Base-by-base conservation (phyloP, 129 eudicot genomes). In the Tagetes erecta region DNA sequence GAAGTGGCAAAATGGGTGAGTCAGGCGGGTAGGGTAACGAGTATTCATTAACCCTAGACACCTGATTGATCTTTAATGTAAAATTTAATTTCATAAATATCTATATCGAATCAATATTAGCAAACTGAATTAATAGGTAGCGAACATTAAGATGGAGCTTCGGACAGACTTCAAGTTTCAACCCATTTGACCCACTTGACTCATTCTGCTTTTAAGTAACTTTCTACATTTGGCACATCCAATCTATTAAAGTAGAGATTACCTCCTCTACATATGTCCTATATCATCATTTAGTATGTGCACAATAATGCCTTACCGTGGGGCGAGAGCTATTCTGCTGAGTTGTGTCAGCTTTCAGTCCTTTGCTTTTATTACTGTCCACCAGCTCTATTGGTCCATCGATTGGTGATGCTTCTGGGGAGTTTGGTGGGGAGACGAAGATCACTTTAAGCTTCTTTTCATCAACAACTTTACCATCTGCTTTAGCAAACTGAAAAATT, bases 361-460 rank as follows among this genome's bases (percentile, higher is more conserved):
- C 73, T 42, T 70, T 52, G 45, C 20, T 64, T 37, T 84, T 85
- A 64, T 67, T 45, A 67, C 68, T 63, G 58, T 81, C 83, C 40
- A 76, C 75, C 75, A 75, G 80, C 66, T 80, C 70, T 36, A 38
- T 65, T 46, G 74, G 80, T 78, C 59, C 92, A 75, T 81, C 81
- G 55, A 53, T 46, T 64, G 92, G 90, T 51, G 92, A 80, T 46
- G 85, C 55, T 68, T 69, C 83, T 6, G 88, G 85, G 14, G 92
- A 90, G 38, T 64, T 52, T 38, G 87, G 86, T 76, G 90, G 85
- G 57, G 82, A 62, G 44, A 81, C 36, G 20, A 90, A 87, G 70
- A 85, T 44, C 83, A 90, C 96, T 77, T 82, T 87, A 59, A 90
- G 81, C 85, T 83, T 87, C 70, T 72, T 81, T 69, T 90, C 96